These are phyloP conservation scores for Cladophialophora bantiana DNA, from an alignment of 2,329 filamentous ascomycete genomes.

Conservation along the genomic window DNA sequence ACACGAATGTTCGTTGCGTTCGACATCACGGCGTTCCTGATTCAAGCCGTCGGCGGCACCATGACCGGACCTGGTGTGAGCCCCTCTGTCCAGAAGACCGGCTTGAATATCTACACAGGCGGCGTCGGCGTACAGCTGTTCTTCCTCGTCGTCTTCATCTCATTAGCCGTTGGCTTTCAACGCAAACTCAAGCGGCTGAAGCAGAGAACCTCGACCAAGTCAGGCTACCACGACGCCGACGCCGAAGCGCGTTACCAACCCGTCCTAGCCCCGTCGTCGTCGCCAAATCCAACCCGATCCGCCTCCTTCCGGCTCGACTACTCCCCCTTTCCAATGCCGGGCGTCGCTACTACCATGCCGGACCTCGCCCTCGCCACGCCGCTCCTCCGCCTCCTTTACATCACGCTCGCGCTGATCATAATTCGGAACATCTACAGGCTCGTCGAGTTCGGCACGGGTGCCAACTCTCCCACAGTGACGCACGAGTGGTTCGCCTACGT, in stretches of 20 bases:
- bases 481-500: slow-evolving; percentile 49
- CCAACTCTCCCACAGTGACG: slow-evolving; percentile 50
- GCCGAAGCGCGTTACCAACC: neutral
- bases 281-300: neutral
- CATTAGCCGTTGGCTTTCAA: slow-evolving; percentile 60
- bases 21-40: slow-evolving; percentile 54
- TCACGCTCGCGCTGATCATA: slow-evolving; percentile 58
- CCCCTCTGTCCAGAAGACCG: slow-evolving; percentile 43
- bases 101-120: slow-evolving; percentile 55
- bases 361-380: slow-evolving; percentile 13
- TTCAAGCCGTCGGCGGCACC: slow-evolving; percentile 51
- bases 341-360: neutral
- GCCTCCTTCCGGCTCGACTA: neutral
- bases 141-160: slow-evolving; percentile 59
- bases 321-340: neutral
- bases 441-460: slow-evolving; percentile 65
- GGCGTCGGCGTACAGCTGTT: slow-evolving; percentile 60
- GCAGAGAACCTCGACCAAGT: neutral
- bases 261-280: neutral
- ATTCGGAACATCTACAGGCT: slow-evolving; percentile 64
- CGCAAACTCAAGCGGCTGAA: slow-evolving; percentile 40
- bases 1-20: slow-evolving; percentile 52
- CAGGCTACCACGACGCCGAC: neutral
- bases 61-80: slow-evolving; percentile 45
- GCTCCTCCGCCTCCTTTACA: slow-evolving; percentile 61